A percentile compares a stretch with the other conserved stretches of the same genome.
Conservation (phyloP, 441 rosid species). For the Brassica balearica region DNA sequence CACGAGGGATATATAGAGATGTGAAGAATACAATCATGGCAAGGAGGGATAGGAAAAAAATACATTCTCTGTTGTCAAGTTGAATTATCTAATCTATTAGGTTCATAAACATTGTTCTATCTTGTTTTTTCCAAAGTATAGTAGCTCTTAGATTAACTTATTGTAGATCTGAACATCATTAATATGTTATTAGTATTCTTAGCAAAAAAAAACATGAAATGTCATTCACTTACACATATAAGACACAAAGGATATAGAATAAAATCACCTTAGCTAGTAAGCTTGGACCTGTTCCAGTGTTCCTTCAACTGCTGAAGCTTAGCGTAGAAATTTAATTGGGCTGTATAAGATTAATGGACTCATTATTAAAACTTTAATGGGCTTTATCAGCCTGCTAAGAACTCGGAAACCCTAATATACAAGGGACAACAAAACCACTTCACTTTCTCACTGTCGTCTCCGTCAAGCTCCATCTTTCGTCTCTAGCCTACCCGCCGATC, state of each 20-base stretch:
- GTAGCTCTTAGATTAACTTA: too few relatives aligned
- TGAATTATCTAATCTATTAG: too few relatives aligned
- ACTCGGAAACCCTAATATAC: constrained; percentile 41
- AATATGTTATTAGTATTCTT: too few relatives aligned
- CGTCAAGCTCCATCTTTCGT: neutral
- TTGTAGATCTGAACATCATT: too few relatives aligned
- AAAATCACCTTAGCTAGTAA: too few relatives aligned
- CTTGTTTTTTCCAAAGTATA: too few relatives aligned
- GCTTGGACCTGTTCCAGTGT: neutral
- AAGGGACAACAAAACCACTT: constrained; percentile 12
- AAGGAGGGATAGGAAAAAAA: too few relatives aligned
- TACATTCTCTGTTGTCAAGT: too few relatives aligned
- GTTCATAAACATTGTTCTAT: too few relatives aligned
- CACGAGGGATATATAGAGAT: too few relatives aligned
- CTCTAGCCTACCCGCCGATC: neutral
- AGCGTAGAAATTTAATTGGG: neutral
- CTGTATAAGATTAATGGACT: neutral
- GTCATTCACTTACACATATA: neutral
- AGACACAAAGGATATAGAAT: neutral
- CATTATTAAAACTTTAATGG: neutral
- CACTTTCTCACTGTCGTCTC: neutral
- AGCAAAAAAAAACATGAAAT: neutral
- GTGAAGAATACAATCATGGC: too few relatives aligned
- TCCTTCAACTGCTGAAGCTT: neutral
- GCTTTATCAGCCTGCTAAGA: constrained; percentile 29